Evolutionary conservation across 371 early-diverging fungal genomes (phyloP), one percentile per base, ranked within the genome.

Genomic region (Entomophthora muscae): DNA sequence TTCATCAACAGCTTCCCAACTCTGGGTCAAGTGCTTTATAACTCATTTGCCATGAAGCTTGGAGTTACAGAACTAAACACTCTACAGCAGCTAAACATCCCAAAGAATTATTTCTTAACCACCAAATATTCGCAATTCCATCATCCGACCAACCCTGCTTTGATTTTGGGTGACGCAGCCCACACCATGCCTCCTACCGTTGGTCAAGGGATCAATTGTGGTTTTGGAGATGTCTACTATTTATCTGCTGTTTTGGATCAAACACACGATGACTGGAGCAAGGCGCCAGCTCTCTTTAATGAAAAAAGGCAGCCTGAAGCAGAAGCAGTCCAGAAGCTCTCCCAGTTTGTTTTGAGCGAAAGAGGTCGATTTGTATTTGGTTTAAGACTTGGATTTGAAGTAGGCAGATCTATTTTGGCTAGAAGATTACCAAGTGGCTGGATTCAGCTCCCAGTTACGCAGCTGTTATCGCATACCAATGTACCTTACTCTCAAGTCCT

Each of bases 141-240:
- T 58, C 58, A 58, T 22, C 58, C 58, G 13, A 58, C 58, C 30
- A 3, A 5, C 21, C 30, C 58, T 30, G 82, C 77, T 0, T 76
- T 95, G n/a, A 85, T 94, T 32, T 69, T 98, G 32, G 98, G 98
- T 27, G 98, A 98, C 70, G 93, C 98, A 0, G 94, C 96, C 0
- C 98, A 98, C 69, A 88, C 91, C 23, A 95, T 95, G 94, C 95
- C 95, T 0, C 98, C 98, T 1, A 95, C 95, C 68, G 95, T 87
- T 57, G 91, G 89, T 5, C 89, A 92, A 67, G 98, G 98, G 1
- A 94, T 98, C 95, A 98, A 98, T 72, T 91, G 93, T 74, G 98
- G 96, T 1, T 93, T 98, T 66, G 93, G 95, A 69, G 98, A 98
- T 67, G 81, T 90, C 17, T 76, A 83, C 52, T 80, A 84, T 23